phyloP scores from a whole-genome alignment of 768 basidiomycete species.

The Serendipita vermifera region DNA sequence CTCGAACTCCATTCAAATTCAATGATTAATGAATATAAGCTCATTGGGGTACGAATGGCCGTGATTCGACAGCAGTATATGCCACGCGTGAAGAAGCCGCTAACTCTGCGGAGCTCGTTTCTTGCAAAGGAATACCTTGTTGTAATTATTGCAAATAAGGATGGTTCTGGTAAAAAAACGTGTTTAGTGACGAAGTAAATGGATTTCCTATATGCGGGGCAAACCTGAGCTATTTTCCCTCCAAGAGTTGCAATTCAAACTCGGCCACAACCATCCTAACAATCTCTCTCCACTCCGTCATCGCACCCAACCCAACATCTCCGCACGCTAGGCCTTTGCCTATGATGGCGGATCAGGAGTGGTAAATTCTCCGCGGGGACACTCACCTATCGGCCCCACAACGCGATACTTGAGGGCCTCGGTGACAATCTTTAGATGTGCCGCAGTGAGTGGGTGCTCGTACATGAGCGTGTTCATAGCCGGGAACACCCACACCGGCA shows the following conservation, averaged over 20 bases:
- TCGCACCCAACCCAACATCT: slow-evolving; percentile 68
- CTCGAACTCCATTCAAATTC: no score
- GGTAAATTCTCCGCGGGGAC: not conserved
- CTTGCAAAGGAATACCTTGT: no score
- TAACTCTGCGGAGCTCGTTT: no score
- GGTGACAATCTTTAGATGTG: slow-evolving; percentile 62
- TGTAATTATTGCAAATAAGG: no score
- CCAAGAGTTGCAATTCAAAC: slow-evolving; percentile 23
- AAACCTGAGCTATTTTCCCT: not conserved
- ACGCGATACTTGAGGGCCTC: slow-evolving; percentile 71
- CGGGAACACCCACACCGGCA: slow-evolving; percentile 83
- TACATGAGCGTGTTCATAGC: slow-evolving; percentile 99
- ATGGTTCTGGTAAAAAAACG: no score
- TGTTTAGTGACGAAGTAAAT: no score
- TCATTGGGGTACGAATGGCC: no score
- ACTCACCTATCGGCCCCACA: slow-evolving; percentile 62
- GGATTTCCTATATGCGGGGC: no score
- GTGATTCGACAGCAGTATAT: no score
- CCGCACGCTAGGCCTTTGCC: not conserved
- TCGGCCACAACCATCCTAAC: slow-evolving; percentile 53
- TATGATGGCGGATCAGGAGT: not conserved
- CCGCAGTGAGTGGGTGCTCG: slow-evolving; percentile 77
- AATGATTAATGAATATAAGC: no score
- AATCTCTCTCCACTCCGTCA: slow-evolving; percentile 93
- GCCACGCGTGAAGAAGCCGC: no score